Evolutionary conservation across 2,329 filamentous ascomycete genomes (phyloP), one percentile per base, ranked within the genome.

Genomic region (Botrytis elliptica): DNA sequence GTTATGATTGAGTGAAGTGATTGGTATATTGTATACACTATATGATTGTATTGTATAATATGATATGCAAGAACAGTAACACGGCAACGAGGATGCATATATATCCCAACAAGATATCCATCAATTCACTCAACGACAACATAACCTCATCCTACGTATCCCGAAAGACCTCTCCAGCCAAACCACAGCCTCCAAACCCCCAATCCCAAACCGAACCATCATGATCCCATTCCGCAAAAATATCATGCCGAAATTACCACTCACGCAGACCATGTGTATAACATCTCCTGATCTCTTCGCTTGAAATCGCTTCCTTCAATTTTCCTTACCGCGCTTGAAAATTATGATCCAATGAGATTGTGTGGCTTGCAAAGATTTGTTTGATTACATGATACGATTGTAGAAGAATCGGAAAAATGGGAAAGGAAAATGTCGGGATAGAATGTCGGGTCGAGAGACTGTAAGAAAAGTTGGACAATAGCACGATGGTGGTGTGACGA

Each of bases 211-310:
- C 25, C 65, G 65, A 14, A 57, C 65, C 65, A 68, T 22, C 16
- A 57, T 68, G 36, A 52, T 42, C 65, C 55, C 49, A 68, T 9
- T 2, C 10, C 40, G n/a, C 36, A 14, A 42, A 18, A 42, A 57
- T 4, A 68, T 68, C 65, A 57, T 68, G 40, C 65, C 18, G 42
- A 68, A 33, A 40, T 33, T 0, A 12, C 25, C 8, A 20, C 25
- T 3, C 0, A 0, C 4, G 1, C 18, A 49, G 20, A 49, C 46
- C 46, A 49, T 7, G 46, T 4, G 46, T 42, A 20, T 14, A 29
- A 57, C 4, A 42, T 68, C 65, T 68, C 65, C 65, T 68, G 49
- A 68, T 68, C n/a, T 29, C 38, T n/a, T 55, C 46, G 46, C 46
- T 55, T 68, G 65, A 14, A n/a, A 68, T 55, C 49, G 49, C 49